Percentiles rank a stretch among this genome's conserved stretches.
Evolutionary conservation across 371 early-diverging fungal species (phyloP).

Genomic region (Mortierella sp.): DNA sequence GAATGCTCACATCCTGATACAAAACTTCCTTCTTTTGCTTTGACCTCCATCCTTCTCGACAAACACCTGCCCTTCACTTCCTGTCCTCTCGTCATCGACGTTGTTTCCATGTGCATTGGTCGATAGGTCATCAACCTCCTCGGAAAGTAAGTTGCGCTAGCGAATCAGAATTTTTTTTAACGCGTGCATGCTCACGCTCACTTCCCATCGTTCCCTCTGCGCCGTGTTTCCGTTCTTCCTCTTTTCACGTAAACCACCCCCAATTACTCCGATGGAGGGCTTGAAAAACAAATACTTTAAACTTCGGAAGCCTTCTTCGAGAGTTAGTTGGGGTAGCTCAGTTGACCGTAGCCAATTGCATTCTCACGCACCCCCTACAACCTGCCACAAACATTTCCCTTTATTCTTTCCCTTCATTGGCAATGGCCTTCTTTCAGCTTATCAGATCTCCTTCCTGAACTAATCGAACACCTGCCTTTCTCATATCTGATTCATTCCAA

Average conservation of each 20-base stretch:
- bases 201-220: neutral
- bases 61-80: neutral
- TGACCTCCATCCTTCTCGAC: neutral
- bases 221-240: neutral
- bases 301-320: neutral
- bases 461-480: neutral
- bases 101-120: conserved; percentile 1
- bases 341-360: neutral
- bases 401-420: neutral
- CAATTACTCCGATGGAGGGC: conserved; percentile 24
- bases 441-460: neutral
- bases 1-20: neutral
- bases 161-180: neutral
- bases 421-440: neutral
- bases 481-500: neutral
- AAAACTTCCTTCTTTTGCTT: neutral
- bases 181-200: conserved; percentile 7
- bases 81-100: neutral
- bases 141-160: conserved; percentile 41
- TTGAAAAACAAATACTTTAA: neutral
- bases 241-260: neutral
- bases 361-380: neutral
- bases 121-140: conserved; percentile 40
- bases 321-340: neutral
- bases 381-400: neutral